Base-by-base conservation (phyloP, 495 filamentous ascomycete species). In the Cairneyella variabilis region DNA sequence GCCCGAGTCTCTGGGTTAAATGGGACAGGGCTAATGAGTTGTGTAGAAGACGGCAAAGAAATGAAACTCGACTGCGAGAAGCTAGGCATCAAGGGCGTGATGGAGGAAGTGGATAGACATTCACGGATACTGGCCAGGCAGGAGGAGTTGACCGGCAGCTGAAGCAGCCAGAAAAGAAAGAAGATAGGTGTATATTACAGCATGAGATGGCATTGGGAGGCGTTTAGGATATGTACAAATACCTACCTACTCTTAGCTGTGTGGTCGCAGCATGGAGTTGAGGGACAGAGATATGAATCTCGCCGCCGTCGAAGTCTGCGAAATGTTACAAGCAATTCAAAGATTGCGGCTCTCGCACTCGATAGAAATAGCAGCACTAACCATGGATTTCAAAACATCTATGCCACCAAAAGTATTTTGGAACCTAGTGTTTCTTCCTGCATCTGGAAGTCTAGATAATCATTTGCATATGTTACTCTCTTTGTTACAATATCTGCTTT, bases 101-200 rank as follows among this genome's bases (percentile, higher is more conserved):
- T 88, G 28, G 89, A 91, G 68, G 90, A 97, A 70, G 83, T 96
- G 34, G 87, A 96, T 66, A 79, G 95, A 50, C 88, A 97, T 75
- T 95, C 89, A 37, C 76, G 95, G 44, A 68, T 71, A 32, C 68
- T 99, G 64, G 82, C 86, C 57, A 80, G 95, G 61, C 82, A 90
- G 71, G 85, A 89, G 55, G 90, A 91, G 58, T 66, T 99, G 67
- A 76, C 82, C 58, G 82, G 79, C 28, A 61, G 58, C 22, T 64
- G 51, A 41, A 39, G 26, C 7, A 27, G 11, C 16, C 5, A 17
- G 26, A 22, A 3, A 11, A 8, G 16, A 41, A 38, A 4, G 22
- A 11, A 21, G 16, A 34, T 12, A 18, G 37, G 17, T 53, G 59
- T 52, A 50, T 47, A 43, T 37, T 48, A 48, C 36, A 23, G 25